A percentile compares a stretch with the other conserved stretches of the same genome.
These are phyloP conservation scores for Alloteropsis semialata DNA, from an alignment of 176 grass and related monocot genomes.

Conservation along the genomic window DNA sequence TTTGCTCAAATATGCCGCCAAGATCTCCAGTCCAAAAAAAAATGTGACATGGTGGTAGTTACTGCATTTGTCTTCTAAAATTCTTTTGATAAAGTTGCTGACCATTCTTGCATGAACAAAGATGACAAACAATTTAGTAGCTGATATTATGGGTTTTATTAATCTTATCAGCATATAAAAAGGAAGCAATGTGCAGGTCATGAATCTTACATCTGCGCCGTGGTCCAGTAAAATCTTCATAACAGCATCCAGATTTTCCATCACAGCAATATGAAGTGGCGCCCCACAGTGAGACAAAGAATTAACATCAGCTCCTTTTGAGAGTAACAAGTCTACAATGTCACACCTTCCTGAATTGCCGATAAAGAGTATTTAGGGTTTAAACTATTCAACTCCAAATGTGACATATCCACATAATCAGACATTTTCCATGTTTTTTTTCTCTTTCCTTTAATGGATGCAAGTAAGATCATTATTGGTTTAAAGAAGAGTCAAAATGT, in stretches of 20 bases:
- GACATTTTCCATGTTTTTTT: not conserved
- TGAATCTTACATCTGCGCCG: not conserved
- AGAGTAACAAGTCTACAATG: conserved; percentile 19
- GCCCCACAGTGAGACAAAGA: not conserved
- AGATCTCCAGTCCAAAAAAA: too few species aligned
- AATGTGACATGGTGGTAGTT: too few species aligned
- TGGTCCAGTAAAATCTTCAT: not conserved
- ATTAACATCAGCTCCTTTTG: conserved; percentile 7
- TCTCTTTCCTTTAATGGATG: not conserved
- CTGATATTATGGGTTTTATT: too few species aligned
- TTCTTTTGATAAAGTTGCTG: too few species aligned
- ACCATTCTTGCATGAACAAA: too few species aligned
- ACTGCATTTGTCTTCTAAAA: too few species aligned
- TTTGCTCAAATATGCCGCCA: too few species aligned
- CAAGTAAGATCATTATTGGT: not conserved
- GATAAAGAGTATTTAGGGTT: not conserved
- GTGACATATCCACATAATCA: too few species aligned
- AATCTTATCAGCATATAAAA: not conserved
- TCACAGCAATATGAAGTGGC: not conserved
- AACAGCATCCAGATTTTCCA: not conserved
- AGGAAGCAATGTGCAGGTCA: not conserved
- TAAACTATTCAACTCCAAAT: too few species aligned
- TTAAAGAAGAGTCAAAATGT: not conserved
- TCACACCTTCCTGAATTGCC: conserved; percentile 3
- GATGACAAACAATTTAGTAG: too few species aligned